Percentiles rank a stretch among this genome's conserved stretches.
These are phyloP conservation scores for Lactarius trivialis DNA, from an alignment of 768 basidiomycete species.

Conservation along the genomic window DNA sequence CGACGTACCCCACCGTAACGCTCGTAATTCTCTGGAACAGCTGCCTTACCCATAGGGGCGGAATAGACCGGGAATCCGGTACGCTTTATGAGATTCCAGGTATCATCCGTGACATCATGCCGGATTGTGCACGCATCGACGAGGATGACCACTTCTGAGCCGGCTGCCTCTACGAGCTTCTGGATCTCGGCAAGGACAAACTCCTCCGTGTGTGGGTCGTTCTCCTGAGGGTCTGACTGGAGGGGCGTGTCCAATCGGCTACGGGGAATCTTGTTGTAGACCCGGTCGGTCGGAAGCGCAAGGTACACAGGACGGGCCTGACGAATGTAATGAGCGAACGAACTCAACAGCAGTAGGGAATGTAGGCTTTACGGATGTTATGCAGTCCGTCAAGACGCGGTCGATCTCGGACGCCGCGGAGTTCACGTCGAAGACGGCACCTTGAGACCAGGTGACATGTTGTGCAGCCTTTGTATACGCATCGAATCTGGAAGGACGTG, in stretches of 20 bases:
- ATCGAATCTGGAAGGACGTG: slow-evolving; percentile 47
- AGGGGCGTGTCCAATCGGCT: slow-evolving; percentile 57
- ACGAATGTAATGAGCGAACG: background rate
- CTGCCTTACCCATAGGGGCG: slow-evolving; percentile 78
- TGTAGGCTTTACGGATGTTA: background rate
- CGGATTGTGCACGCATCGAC: slow-evolving; percentile 78
- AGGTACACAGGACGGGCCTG: slow-evolving; percentile 85
- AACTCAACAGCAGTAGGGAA: background rate
- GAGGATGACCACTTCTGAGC: slow-evolving; percentile 61
- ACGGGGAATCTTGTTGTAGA: slow-evolving; percentile 57
- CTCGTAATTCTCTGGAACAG: slow-evolving; percentile 59
- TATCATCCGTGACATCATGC: slow-evolving; percentile 58
- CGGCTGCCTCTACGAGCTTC: slow-evolving; percentile 54
- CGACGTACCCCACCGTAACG: slow-evolving; percentile 73
- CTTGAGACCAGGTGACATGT: slow-evolving; percentile 69
- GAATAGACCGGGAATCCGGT: slow-evolving; percentile 71
- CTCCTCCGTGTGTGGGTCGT: slow-evolving; percentile 52
- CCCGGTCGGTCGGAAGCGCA: slow-evolving; percentile 78
- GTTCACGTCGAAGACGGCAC: slow-evolving; percentile 44
- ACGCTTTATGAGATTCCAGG: slow-evolving; percentile 51
- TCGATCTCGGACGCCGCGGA: slow-evolving; percentile 71
- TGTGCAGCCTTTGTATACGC: slow-evolving; percentile 71
- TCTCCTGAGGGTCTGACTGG: slow-evolving; percentile 40
- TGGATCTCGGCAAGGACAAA: slow-evolving; percentile 72
- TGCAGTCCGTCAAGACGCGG: slow-evolving; percentile 60